These are phyloP conservation scores for Coniella lustricola DNA, from an alignment of 2,329 filamentous ascomycete species.

Conservation along the genomic window DNA sequence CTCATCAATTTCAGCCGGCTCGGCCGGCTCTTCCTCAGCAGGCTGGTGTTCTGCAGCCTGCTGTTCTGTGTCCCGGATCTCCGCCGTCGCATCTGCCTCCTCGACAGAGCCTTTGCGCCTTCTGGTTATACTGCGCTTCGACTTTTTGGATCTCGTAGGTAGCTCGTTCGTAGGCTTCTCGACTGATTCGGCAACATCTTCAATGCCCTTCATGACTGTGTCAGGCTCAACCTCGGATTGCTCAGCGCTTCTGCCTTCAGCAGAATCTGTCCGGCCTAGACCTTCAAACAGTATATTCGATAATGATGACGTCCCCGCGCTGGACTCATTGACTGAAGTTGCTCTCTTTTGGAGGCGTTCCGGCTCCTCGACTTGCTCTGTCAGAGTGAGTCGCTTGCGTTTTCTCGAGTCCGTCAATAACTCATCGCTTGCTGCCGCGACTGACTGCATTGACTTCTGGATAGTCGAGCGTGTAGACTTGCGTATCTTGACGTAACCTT, in stretches of 20 bases:
- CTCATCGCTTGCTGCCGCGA: conserved; percentile 23
- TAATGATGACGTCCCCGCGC: conserved; percentile 28
- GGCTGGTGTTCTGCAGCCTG: conserved; percentile 7
- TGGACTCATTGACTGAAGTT: conserved; percentile 36
- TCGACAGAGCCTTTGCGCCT: conserved; percentile 23
- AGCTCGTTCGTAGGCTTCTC: conserved; percentile 17
- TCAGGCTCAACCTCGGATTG: conserved; percentile 43
- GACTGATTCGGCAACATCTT: conserved; percentile 24
- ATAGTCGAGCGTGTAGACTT: conserved; percentile 18
- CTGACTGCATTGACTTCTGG: conserved; percentile 16
- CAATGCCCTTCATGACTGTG: conserved; percentile 29
- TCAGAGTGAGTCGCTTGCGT: conserved; percentile 41
- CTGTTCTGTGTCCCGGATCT: conserved; percentile 18
- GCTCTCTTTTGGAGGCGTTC: conserved; percentile 48
- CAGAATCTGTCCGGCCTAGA: conserved; percentile 25
- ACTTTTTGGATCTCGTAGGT: conserved; percentile 17
- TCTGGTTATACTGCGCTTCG: conserved; percentile 28
- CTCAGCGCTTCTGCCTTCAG: conserved; percentile 30
- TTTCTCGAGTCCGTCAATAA: conserved; percentile 36
- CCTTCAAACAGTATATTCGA: conserved; percentile 29
- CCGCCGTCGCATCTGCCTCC: conserved; percentile 17
- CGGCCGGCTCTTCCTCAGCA: conserved; percentile 39
- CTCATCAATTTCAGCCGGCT: conserved; percentile 50
- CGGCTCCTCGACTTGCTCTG: conserved; percentile 38
- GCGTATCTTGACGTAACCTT: conserved; percentile 22